Percentiles rank a stretch among this genome's conserved stretches.
Conservation (phyloP, 176 grass and related monocot species). For the Pharus latifolius region DNA sequence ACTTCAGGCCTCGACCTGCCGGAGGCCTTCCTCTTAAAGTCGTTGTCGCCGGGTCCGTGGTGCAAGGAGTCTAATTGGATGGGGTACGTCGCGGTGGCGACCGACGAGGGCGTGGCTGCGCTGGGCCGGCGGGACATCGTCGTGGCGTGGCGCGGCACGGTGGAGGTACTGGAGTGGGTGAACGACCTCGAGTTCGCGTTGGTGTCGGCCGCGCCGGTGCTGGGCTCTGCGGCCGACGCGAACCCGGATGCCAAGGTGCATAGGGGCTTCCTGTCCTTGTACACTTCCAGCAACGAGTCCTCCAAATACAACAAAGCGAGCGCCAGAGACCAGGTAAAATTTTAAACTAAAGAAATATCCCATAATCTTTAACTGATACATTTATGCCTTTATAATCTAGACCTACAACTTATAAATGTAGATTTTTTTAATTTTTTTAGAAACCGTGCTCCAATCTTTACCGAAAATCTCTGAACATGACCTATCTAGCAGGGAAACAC, state of each 20-base stretch:
- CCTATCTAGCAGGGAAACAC: too few relatives aligned
- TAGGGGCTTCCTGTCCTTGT: constrained; percentile 65
- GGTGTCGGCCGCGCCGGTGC: constrained; percentile 34
- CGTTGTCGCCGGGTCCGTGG: constrained; percentile 32
- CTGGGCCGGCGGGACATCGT: constrained; percentile 79
- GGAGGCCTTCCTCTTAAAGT: constrained; percentile 50
- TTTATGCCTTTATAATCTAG: too few relatives aligned
- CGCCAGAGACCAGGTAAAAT: constrained; percentile 72
- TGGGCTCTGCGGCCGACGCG: neutral
- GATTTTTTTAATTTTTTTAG: too few relatives aligned
- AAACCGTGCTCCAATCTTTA: too few relatives aligned
- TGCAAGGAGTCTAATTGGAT: constrained; percentile 78
- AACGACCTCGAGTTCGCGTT: constrained; percentile 53
- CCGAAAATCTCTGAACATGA: too few relatives aligned
- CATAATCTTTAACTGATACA: too few relatives aligned
- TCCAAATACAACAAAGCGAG: constrained; percentile 53
- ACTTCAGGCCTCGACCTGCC: constrained; percentile 41
- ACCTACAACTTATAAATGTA: too few relatives aligned
- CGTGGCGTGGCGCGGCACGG: constrained; percentile 72
- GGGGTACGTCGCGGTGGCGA: constrained; percentile 79
- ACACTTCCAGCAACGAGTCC: constrained; percentile 36
- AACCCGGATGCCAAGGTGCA: constrained; percentile 32
- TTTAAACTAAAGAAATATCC: too few relatives aligned
- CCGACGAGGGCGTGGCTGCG: constrained; percentile 49
- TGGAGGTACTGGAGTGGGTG: constrained; percentile 56